These are phyloP conservation scores for Lichtheimia corymbifera DNA, from an alignment of 371 early-diverging fungal species.

Conservation along the genomic window DNA sequence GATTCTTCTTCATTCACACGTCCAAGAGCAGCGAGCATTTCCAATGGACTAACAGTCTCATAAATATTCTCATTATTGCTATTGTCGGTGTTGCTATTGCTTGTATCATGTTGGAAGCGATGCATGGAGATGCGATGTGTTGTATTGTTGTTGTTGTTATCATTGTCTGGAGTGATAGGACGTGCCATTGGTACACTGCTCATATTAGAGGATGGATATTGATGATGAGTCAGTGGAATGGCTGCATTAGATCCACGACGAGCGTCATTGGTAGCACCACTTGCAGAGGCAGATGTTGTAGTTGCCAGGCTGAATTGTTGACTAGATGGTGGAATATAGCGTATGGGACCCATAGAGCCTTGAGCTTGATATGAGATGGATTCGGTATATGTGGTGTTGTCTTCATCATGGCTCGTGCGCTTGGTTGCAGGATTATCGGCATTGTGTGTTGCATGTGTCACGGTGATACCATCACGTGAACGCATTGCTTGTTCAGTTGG, in stretches of 20 bases:
- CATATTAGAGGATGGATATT: conserved; percentile 42
- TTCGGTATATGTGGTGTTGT: conserved; percentile 18
- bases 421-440: not conserved
- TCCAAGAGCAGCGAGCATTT: conserved; percentile 40
- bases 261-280: conserved; percentile 19
- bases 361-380: conserved; percentile 31
- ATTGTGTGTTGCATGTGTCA: conserved; percentile 25
- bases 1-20: conserved; percentile 15
- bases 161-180: conserved; percentile 24
- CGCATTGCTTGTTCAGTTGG: conserved; percentile 8
- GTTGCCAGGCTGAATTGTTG: conserved; percentile 35
- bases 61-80: conserved; percentile 16
- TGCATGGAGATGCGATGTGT: conserved; percentile 6
- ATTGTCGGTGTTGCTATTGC: too few relatives aligned
- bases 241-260: conserved; percentile 11
- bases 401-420: conserved; percentile 18
- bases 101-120: conserved; percentile 8
- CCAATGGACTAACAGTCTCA: conserved; percentile 40
- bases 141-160: conserved; percentile 10
- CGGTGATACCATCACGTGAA: conserved; percentile 14
- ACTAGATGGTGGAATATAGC: conserved; percentile 35
- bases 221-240: conserved; percentile 31
- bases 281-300: conserved; percentile 29
- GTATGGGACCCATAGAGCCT: conserved; percentile 27
- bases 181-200: conserved; percentile 44